Percentiles rank a stretch among this genome's conserved stretches.
These are phyloP conservation scores for Fragilariopsis cylindrus DNA, from an alignment of 108 stramenopile genomes.

Conservation along the genomic window DNA sequence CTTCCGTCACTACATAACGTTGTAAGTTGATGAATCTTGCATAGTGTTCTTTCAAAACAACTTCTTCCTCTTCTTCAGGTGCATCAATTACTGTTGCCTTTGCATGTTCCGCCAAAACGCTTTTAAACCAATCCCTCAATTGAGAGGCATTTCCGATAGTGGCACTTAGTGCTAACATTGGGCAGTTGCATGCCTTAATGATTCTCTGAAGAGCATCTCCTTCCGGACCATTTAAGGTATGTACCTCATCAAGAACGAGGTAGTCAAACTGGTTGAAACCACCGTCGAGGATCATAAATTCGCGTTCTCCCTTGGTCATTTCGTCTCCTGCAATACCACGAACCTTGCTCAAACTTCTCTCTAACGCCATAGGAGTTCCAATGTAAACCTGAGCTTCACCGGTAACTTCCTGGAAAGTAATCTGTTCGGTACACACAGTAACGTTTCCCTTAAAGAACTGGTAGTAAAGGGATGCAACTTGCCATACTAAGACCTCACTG, in stretches of 20 bases:
- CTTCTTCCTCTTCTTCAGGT: constrained; percentile 53
- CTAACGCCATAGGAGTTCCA: constrained; percentile 96
- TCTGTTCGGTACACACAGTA: constrained; percentile 90
- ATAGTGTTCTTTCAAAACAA: constrained; percentile 86
- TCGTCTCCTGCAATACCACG: constrained; percentile 94
- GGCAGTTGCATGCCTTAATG: constrained; percentile 93
- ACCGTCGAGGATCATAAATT: constrained; percentile 94
- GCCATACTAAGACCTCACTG: constrained; percentile 99
- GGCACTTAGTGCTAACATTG: constrained; percentile 95
- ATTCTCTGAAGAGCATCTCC: constrained; percentile 97
- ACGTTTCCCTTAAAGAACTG: constrained; percentile 96
- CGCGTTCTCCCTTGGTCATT: constrained; percentile 90
- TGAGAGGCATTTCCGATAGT: constrained; percentile 97
- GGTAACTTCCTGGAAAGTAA: constrained; percentile 87
- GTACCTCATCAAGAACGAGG: constrained; percentile 98
- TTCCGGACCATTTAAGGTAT: constrained; percentile 97
- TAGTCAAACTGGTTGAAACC: constrained; percentile 97
- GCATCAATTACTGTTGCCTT: constrained; percentile 76
- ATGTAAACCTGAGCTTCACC: constrained; percentile 95
- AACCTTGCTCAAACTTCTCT: constrained; percentile 91
- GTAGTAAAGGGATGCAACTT: constrained; percentile 99
- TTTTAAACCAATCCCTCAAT: constrained; percentile 92
- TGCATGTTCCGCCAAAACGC: constrained; percentile 87
- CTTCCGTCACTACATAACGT: constrained; percentile 88
- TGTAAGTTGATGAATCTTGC: constrained; percentile 98